Conservation (phyloP, 2,329 filamentous ascomycete genomes). For the Remersonia thermophila region DNA sequence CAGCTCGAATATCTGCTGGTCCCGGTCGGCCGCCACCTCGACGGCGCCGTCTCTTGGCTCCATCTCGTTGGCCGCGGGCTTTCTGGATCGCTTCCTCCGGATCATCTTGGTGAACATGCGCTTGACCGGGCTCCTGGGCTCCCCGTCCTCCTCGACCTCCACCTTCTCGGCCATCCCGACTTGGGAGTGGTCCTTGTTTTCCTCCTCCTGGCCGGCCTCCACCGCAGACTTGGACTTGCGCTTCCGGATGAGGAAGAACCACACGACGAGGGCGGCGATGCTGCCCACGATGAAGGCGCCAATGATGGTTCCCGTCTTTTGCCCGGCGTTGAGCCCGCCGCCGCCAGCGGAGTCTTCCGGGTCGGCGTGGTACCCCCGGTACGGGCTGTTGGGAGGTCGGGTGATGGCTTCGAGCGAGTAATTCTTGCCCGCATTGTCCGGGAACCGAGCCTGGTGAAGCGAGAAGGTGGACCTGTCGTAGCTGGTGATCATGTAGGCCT, state of each 20-base stretch:
- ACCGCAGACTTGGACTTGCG: slow-evolving; percentile 22
- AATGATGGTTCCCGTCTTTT: slow-evolving; percentile 35
- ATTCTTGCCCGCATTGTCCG: slow-evolving; percentile 28
- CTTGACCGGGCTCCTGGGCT: slow-evolving; percentile 25
- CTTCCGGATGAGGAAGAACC: slow-evolving; percentile 20
- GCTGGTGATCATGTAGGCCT: slow-evolving; percentile 47
- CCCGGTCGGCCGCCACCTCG: slow-evolving; percentile 30
- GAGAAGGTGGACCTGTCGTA: slow-evolving; percentile 43
- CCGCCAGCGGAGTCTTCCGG: not conserved
- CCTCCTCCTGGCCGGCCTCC: slow-evolving; percentile 19
- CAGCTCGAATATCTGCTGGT: slow-evolving; percentile 41
- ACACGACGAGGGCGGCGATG: slow-evolving; percentile 20
- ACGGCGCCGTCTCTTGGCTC: slow-evolving; percentile 9
- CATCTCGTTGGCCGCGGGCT: slow-evolving; percentile 4
- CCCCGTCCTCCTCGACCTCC: slow-evolving; percentile 20
- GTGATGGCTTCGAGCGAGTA: slow-evolving; percentile 31
- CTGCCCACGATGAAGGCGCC: slow-evolving; percentile 26
- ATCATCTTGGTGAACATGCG: slow-evolving; percentile 33
- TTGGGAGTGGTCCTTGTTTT: slow-evolving; percentile 25
- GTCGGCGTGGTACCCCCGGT: slow-evolving; percentile 24
- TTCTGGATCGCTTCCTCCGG: slow-evolving; percentile 24
- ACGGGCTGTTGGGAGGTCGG: slow-evolving; percentile 33
- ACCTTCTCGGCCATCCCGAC: slow-evolving; percentile 13
- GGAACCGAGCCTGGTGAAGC: slow-evolving; percentile 42
- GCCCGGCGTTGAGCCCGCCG: slow-evolving; percentile 27